phyloP scores from a whole-genome alignment of 306 rosid species.

The Glycine soja region DNA sequence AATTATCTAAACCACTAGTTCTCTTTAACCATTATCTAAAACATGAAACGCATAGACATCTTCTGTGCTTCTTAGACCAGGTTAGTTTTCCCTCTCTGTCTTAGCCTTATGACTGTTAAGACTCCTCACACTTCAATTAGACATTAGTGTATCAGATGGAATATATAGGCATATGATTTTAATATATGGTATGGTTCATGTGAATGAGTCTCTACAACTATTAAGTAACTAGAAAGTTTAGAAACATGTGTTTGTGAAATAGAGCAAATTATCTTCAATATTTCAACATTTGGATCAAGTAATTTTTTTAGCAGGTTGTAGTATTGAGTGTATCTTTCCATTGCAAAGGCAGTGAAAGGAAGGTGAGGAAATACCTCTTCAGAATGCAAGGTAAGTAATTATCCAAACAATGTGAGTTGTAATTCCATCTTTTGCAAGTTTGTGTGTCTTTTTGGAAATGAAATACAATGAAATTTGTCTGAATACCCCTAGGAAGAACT shows the following conservation, averaged over 20 bases:
- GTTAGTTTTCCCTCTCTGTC: slow-evolving; percentile 47
- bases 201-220: not conserved
- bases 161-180: not conserved
- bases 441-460: too few species aligned
- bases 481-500: too few species aligned
- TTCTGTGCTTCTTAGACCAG: slow-evolving; percentile 80
- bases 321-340: slow-evolving; percentile 92
- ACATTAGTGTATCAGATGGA: slow-evolving; percentile 2
- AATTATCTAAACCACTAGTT: slow-evolving; percentile 55
- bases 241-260: slow-evolving; percentile 16
- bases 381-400: slow-evolving; percentile 78
- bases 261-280: not conserved
- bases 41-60: slow-evolving; percentile 75
- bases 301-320: slow-evolving; percentile 63
- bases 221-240: not conserved
- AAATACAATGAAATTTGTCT: too few species aligned
- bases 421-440: too few species aligned
- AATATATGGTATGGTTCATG: not conserved
- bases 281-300: slow-evolving; percentile 1
- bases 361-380: slow-evolving; percentile 87
- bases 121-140: not conserved
- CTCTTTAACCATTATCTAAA: slow-evolving; percentile 43
- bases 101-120: not conserved
- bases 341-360: slow-evolving; percentile 96
- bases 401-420: too few species aligned